Evolutionary conservation across 805 yeast species (phyloP).

Genomic region (Kazachstania martiniae): DNA sequence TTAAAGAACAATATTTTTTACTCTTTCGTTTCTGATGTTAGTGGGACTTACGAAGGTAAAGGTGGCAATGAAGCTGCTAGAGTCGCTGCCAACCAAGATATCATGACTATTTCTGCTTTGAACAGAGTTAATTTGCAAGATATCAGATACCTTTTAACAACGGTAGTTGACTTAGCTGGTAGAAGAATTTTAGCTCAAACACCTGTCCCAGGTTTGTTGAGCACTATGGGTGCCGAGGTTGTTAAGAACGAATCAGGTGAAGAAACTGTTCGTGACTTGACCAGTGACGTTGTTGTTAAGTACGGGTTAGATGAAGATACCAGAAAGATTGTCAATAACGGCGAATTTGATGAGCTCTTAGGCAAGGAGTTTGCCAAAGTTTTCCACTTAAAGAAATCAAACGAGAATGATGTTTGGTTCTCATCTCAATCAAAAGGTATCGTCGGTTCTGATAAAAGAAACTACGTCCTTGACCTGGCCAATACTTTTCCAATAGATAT

Average conservation of each 20-base stretch:
- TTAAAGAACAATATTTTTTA: conserved; percentile 79
- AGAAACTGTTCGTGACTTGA: conserved; percentile 29
- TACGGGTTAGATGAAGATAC: conserved; percentile 68
- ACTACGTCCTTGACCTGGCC: conserved; percentile 74
- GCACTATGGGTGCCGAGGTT: conserved; percentile 30
- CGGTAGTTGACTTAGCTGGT: conserved; percentile 87
- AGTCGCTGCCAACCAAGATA: conserved; percentile 67
- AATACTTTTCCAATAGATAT: conserved; percentile 80
- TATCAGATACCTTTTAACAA: conserved; percentile 62
- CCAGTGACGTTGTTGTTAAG: conserved; percentile 39
- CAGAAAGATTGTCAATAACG: conserved; percentile 38
- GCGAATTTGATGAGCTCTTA: conserved; percentile 45
- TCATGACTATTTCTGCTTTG: conserved; percentile 57
- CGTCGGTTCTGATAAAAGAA: conserved; percentile 73
- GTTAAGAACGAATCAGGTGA: conserved; percentile 32
- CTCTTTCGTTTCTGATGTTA: conserved; percentile 55
- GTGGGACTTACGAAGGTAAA: conserved; percentile 46
- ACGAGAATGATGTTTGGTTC: conserved; percentile 40
- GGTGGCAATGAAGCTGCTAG: conserved; percentile 87
- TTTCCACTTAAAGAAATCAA: conserved; percentile 55
- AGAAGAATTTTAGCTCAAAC: conserved; percentile 84
- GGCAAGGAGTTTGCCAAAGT: conserved; percentile 50
- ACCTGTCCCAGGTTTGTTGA: conserved; percentile 76
- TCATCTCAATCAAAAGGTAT: conserved; percentile 81
- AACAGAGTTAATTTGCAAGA: conserved; percentile 55